phyloP scores from a whole-genome alignment of 306 rosid species.

The Acacia melanoxylon region DNA sequence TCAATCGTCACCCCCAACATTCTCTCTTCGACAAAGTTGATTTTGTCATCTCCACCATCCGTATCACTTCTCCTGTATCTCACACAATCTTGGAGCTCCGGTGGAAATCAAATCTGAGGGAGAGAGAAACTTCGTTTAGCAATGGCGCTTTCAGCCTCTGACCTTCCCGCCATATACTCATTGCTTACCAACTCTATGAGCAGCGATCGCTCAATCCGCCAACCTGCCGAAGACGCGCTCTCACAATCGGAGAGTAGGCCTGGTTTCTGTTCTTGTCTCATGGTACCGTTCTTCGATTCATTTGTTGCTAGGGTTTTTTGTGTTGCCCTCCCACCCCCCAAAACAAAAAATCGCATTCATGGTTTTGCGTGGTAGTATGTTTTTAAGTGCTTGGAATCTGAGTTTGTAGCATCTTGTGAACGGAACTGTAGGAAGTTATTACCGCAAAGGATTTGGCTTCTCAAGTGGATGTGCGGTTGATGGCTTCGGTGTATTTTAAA shows the following conservation, averaged over 20 bases:
- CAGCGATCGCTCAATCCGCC: slow-evolving; percentile 66
- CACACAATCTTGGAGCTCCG: background rate
- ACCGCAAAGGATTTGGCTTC: slow-evolving; percentile 76
- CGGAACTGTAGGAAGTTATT: slow-evolving; percentile 68
- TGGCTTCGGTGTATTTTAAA: slow-evolving; percentile 90
- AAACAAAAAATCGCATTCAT: background rate
- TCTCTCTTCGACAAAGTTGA: background rate
- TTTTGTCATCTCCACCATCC: background rate
- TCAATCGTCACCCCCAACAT: background rate
- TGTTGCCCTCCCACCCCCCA: background rate
- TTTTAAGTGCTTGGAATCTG: slow-evolving; percentile 26
- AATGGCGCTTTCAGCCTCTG: slow-evolving; percentile 74
- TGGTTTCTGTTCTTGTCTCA: slow-evolving; percentile 91
- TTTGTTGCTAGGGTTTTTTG: slow-evolving; percentile 43
- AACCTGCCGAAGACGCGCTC: slow-evolving; percentile 77
- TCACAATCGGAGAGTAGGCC: slow-evolving; percentile 79
- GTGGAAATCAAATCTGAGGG: background rate
- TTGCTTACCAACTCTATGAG: slow-evolving; percentile 80
- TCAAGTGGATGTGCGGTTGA: slow-evolving; percentile 77
- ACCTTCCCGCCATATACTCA: slow-evolving; percentile 83
- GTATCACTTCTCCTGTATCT: background rate
- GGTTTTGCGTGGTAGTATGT: background rate
- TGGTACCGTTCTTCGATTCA: slow-evolving; percentile 39
- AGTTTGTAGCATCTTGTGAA: slow-evolving; percentile 20
- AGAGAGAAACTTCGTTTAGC: background rate